These are phyloP conservation scores for Gentiana straminea DNA, from an alignment of 257 asterid species.

Conservation along the genomic window DNA sequence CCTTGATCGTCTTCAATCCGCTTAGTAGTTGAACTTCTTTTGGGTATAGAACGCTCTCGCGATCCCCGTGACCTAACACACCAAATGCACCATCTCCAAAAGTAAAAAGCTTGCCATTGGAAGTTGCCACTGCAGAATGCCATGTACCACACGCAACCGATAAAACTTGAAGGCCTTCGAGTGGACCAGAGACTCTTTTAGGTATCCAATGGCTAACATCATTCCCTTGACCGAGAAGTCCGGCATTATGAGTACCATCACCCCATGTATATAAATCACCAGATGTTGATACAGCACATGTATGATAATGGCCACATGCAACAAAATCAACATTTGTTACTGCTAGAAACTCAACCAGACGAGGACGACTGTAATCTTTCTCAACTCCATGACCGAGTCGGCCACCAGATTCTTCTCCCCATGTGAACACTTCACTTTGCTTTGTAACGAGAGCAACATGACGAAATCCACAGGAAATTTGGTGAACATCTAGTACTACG, in stretches of 20 bases:
- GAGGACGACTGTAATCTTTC: constrained; percentile 35
- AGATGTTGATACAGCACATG: constrained; percentile 48
- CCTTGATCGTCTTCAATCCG: constrained; percentile 32
- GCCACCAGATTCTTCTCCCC: constrained; percentile 71
- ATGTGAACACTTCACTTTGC: constrained; percentile 53
- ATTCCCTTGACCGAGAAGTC: constrained; percentile 68
- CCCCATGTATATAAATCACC: constrained; percentile 83
- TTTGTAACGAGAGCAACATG: constrained; percentile 52
- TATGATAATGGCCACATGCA: constrained; percentile 71
- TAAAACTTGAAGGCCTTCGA: constrained; percentile 39
- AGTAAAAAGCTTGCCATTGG: constrained; percentile 49
- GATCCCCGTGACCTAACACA: constrained; percentile 69
- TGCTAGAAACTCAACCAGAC: constrained; percentile 30
- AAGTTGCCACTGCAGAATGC: constrained; percentile 66
- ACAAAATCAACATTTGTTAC: constrained; percentile 33
- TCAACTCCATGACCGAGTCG: constrained; percentile 66
- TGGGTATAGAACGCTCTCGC: constrained; percentile 35
- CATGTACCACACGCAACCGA: constrained; percentile 68
- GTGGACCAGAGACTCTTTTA: constrained; percentile 37
- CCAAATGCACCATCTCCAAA: constrained; percentile 83
- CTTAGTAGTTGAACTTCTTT: constrained; percentile 50
- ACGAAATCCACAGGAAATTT: constrained; percentile 46
- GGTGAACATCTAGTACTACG: constrained; percentile 34
- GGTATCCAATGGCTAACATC: constrained; percentile 59
- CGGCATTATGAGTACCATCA: constrained; percentile 43